Conservation (phyloP, 176 grass and related monocot species). For the Paspalum notatum region DNA sequence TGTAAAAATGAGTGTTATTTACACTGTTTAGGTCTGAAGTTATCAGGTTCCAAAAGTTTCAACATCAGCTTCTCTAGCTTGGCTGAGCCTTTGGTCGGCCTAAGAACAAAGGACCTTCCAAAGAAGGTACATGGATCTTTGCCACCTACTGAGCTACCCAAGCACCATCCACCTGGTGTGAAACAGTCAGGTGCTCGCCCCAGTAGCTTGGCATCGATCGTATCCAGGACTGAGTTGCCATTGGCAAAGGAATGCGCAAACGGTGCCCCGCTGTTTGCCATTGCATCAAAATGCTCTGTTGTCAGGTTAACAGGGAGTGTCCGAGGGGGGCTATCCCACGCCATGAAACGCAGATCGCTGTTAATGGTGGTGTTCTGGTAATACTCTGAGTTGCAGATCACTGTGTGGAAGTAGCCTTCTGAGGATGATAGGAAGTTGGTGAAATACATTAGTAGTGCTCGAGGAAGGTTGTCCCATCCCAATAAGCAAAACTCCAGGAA, state of each 20-base stretch:
- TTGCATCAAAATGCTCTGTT: conserved; percentile 55
- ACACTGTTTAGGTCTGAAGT: conserved; percentile 97
- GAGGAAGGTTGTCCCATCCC: conserved; percentile 95
- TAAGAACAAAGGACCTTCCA: conserved; percentile 59
- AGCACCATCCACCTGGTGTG: conserved; percentile 87
- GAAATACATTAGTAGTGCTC: conserved; percentile 92
- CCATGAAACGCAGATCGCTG: conserved; percentile 75
- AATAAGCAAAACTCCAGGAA: conserved; percentile 89
- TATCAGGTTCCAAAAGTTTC: conserved; percentile 76
- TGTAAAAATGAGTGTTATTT: conserved; percentile 61
- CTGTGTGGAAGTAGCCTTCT: conserved; percentile 93
- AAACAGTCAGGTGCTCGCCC: conserved; percentile 48
- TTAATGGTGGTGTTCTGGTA: conserved; percentile 95
- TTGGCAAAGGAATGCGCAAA: conserved; percentile 69
- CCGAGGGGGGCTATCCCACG: conserved; percentile 74
- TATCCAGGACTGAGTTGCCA: conserved; percentile 61
- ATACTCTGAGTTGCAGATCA: conserved; percentile 96
- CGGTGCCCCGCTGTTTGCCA: conserved; percentile 56
- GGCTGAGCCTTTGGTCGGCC: conserved; percentile 52
- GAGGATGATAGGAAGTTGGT: conserved; percentile 89
- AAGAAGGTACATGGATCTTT: conserved; percentile 69
- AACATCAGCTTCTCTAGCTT: conserved; percentile 79
- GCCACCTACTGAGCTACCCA: conserved; percentile 45
- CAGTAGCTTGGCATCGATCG: conserved; percentile 70
- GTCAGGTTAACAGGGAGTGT: conserved; percentile 66